Evolutionary conservation across 2,329 filamentous ascomycete species (phyloP).

Genomic region (Didymella sp.): DNA sequence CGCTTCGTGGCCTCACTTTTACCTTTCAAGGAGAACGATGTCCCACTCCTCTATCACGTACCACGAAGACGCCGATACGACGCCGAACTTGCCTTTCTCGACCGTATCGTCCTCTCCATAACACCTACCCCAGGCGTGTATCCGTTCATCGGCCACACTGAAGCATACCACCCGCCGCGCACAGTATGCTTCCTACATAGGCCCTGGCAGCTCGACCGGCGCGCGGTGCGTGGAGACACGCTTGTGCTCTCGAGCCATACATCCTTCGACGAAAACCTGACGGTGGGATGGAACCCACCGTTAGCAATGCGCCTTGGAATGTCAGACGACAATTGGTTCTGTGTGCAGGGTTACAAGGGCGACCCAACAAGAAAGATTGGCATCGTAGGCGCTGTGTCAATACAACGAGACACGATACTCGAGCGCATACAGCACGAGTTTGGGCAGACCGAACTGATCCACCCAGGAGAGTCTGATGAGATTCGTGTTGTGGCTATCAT

Average conservation of each 20-base stretch:
- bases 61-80: slow-evolving; percentile 40
- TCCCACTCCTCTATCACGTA: slow-evolving; percentile 45
- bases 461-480: slow-evolving; percentile 32
- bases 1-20: slow-evolving; percentile 39
- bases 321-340: slow-evolving; percentile 34
- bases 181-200: slow-evolving; percentile 46
- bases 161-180: slow-evolving; percentile 23
- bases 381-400: slow-evolving; percentile 38
- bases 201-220: slow-evolving; percentile 42
- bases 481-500: slow-evolving; percentile 47
- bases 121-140: slow-evolving; percentile 43
- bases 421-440: slow-evolving; percentile 36
- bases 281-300: slow-evolving; percentile 49
- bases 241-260: slow-evolving; percentile 48
- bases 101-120: slow-evolving; percentile 43
- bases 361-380: slow-evolving; percentile 49
- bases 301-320: slow-evolving; percentile 45
- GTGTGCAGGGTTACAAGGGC: slow-evolving; percentile 51
- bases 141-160: slow-evolving; percentile 33
- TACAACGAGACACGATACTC: slow-evolving; percentile 24
- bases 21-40: slow-evolving; percentile 43
- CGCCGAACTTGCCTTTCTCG: slow-evolving; percentile 35
- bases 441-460: slow-evolving; percentile 36
- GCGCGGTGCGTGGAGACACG: slow-evolving; percentile 34
- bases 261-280: slow-evolving; percentile 50